These are phyloP conservation scores for Penicillium polonicum DNA, from an alignment of 2,329 filamentous ascomycete species.

Conservation along the genomic window DNA sequence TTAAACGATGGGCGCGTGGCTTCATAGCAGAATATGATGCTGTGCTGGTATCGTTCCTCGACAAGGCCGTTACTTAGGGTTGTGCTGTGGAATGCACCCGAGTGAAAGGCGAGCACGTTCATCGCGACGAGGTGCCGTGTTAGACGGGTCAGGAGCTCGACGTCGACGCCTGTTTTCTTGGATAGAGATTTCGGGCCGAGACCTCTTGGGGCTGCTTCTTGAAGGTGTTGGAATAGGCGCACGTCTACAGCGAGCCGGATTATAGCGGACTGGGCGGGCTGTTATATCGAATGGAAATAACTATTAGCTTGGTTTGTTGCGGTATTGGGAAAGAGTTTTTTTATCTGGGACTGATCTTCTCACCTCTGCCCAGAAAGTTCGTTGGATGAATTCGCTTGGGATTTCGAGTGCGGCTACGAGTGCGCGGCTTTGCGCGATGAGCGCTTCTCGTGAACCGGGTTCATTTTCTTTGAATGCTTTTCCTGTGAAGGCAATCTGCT, in stretches of 20 bases:
- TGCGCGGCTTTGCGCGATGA: constrained; percentile 39
- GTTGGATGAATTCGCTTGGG: constrained; percentile 36
- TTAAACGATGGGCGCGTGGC: not conserved
- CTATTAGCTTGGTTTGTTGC: not conserved
- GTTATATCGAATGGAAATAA: no score
- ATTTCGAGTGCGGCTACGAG: constrained; percentile 38
- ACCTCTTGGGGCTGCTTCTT: not conserved
- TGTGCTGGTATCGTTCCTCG: not conserved
- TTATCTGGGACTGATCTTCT: not conserved
- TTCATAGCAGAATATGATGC: not conserved
- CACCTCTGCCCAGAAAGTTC: constrained; percentile 45
- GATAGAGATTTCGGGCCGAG: not conserved
- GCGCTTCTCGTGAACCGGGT: constrained; percentile 37
- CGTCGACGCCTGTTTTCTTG: not conserved
- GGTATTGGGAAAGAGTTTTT: not conserved
- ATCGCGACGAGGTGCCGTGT: not conserved
- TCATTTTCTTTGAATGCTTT: constrained; percentile 19
- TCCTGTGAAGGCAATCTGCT: not conserved
- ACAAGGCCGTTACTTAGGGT: not conserved
- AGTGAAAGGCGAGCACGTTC: not conserved
- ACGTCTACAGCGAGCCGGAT: not conserved
- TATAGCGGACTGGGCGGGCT: not conserved
- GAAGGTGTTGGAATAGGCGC: not conserved
- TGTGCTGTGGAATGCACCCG: not conserved
- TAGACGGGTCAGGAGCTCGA: not conserved